phyloP scores from a whole-genome alignment of 2,329 filamentous ascomycete species.

The Penicillium sp. region DNA sequence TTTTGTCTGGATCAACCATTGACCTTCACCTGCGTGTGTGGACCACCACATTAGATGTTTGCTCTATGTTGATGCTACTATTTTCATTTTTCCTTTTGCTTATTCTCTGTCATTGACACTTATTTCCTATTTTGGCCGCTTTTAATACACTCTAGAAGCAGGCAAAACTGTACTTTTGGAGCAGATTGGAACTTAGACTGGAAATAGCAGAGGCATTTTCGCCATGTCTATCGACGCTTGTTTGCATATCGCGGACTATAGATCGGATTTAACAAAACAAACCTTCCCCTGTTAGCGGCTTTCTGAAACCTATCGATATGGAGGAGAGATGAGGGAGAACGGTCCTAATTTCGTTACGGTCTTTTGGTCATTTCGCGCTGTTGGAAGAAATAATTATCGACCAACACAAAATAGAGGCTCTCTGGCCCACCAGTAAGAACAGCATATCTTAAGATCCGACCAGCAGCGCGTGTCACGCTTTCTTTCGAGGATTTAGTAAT shows the following conservation, averaged over 20 bases:
- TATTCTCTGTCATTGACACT: neutral
- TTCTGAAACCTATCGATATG: neutral
- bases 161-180: neutral
- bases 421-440: too few species aligned
- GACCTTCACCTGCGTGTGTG: neutral
- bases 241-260: neutral
- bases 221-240: neutral
- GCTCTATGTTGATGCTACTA: neutral
- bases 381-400: neutral
- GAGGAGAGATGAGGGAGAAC: neutral
- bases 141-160: neutral
- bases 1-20: neutral
- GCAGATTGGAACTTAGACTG: neutral
- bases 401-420: too few species aligned
- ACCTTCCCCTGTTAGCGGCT: neutral
- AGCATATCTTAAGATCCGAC: neutral
- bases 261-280: too few species aligned
- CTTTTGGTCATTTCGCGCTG: neutral
- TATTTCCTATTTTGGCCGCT: neutral
- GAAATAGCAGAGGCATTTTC: neutral
- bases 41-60: neutral
- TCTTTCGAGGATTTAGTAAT: neutral
- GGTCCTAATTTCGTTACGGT: neutral
- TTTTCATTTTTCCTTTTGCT: neutral
- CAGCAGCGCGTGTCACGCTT: neutral